These are phyloP conservation scores for Yamadazyma oceani DNA, from an alignment of 1,139 yeast species.

Conservation along the genomic window DNA sequence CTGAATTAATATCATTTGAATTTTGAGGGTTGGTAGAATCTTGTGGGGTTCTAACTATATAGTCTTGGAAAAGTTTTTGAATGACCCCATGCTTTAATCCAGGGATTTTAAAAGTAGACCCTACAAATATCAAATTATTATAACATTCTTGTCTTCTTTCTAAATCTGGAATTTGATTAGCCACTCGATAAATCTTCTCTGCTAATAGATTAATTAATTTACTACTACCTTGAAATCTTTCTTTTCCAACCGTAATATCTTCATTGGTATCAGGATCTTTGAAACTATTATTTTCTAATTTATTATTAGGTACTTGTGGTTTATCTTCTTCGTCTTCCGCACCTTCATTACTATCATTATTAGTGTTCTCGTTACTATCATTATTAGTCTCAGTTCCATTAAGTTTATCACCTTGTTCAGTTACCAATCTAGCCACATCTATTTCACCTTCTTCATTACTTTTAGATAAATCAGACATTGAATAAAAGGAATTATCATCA, in stretches of 20 bases:
- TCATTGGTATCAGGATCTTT: slow-evolving; percentile 55
- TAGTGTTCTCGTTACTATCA: slow-evolving; percentile 1
- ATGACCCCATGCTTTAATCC: slow-evolving; percentile 78
- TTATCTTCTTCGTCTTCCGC: slow-evolving; percentile 33
- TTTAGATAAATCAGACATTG: slow-evolving; percentile 47
- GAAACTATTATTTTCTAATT: slow-evolving; percentile 67
- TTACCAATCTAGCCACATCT: slow-evolving; percentile 88
- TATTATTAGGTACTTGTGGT: slow-evolving; percentile 44
- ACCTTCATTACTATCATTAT: slow-evolving; percentile 22
- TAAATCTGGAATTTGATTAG: slow-evolving; percentile 61
- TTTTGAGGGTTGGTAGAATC: slow-evolving; percentile 27
- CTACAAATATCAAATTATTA: slow-evolving; percentile 79
- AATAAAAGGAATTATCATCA: slow-evolving; percentile 61
- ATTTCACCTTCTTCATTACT: slow-evolving; percentile 67
- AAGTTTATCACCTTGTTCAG: slow-evolving; percentile 42
- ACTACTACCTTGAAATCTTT: slow-evolving; percentile 79
- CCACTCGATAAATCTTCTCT: slow-evolving; percentile 51
- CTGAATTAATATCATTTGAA: slow-evolving; percentile 35
- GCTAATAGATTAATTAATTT: slow-evolving; percentile 56
- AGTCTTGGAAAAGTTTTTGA: slow-evolving; percentile 58
- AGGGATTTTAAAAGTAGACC: slow-evolving; percentile 69
- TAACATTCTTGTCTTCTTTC: slow-evolving; percentile 80
- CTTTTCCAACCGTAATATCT: slow-evolving; percentile 70
- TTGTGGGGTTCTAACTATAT: slow-evolving; percentile 43
- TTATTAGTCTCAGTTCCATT: slow-evolving; percentile 4